Conservation (phyloP, 345 rosid genomes). For the Euphorbia tirucalli region DNA sequence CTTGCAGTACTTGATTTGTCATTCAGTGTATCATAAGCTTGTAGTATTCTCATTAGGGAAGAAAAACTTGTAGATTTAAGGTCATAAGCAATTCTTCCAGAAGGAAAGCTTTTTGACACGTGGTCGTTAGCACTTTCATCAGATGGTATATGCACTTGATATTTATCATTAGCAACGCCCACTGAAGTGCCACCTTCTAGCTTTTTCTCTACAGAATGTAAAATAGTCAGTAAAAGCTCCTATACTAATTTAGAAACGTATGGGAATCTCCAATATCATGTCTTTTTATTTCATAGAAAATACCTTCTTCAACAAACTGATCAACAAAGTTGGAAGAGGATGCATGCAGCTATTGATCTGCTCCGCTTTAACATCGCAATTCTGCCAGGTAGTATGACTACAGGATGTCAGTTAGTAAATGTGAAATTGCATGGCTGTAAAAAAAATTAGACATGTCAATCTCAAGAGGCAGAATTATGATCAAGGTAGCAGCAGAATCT, state of each 20-base stretch:
- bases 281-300: conserved; percentile 10
- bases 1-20: too few relatives aligned
- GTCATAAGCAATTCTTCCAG: too few relatives aligned
- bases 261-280: not conserved
- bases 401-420: not conserved
- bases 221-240: not conserved
- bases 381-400: conserved; percentile 15
- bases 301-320: conserved; percentile 22
- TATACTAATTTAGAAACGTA: conserved; percentile 12
- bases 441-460: not conserved
- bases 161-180: not conserved
- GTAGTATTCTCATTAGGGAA: too few relatives aligned
- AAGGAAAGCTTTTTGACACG: not conserved
- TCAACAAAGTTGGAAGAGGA: conserved; percentile 12
- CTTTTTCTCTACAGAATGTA: conserved; percentile 16
- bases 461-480: not conserved
- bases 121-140: not conserved
- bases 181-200: conserved; percentile 3
- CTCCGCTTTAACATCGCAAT: conserved; percentile 12
- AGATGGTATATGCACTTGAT: not conserved
- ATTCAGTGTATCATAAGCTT: too few relatives aligned
- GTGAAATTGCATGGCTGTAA: not conserved
- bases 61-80: too few relatives aligned
- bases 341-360: not conserved
- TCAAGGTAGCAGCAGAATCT: not conserved